phyloP scores from a whole-genome alignment of 129 eudicot species.

The Flaveria bidentis region DNA sequence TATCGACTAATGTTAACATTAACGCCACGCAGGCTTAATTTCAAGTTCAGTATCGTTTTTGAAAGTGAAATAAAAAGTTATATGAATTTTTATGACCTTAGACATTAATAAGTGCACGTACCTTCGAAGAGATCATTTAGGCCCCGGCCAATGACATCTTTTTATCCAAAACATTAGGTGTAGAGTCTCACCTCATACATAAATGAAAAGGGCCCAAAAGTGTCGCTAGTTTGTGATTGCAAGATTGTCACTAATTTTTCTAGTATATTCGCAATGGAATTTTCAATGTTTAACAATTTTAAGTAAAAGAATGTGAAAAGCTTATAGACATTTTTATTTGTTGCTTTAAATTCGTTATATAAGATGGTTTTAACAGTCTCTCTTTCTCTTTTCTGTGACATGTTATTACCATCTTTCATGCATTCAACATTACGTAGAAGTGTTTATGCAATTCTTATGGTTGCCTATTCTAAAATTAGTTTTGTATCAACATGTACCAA shows the following conservation, averaged over 20 bases:
- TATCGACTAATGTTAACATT: no score
- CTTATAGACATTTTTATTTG: background rate
- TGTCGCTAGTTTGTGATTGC: background rate
- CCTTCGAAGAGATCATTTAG: background rate
- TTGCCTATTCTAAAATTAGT: no score
- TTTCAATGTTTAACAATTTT: background rate
- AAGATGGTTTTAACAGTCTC: no score
- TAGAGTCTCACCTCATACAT: slow-evolving; percentile 9
- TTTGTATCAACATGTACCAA: no score
- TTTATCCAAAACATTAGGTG: slow-evolving; percentile 9
- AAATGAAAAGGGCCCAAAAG: slow-evolving; percentile 3
- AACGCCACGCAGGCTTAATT: no score
- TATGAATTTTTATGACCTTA: background rate
- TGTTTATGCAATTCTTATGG: no score
- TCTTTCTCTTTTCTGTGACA: no score
- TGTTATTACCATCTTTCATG: no score
- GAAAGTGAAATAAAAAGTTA: background rate
- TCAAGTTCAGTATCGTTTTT: background rate
- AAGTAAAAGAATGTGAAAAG: background rate
- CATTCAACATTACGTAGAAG: no score
- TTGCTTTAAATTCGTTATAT: no score
- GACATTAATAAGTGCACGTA: slow-evolving; percentile 5
- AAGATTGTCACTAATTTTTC: background rate
- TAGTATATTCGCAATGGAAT: background rate
- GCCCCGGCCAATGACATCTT: background rate